phyloP scores from a whole-genome alignment of 352 stramenopile species.

The Phytophthora agathidicida region DNA sequence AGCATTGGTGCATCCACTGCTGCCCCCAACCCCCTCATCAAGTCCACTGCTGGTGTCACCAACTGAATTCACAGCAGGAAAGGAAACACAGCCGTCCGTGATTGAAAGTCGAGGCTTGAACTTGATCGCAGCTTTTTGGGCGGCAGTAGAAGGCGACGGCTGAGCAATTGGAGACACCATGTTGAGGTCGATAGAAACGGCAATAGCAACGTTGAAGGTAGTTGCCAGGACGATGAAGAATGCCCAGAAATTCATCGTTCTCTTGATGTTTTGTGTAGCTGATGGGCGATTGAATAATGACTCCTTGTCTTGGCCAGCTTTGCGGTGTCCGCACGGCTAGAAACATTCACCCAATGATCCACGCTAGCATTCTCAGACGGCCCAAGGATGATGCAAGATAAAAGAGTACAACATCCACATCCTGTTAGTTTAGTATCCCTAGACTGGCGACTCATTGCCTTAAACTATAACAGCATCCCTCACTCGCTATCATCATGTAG shows the following conservation, averaged over 20 bases:
- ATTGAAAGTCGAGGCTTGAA: constrained; percentile 22
- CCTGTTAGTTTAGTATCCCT: too few relatives aligned
- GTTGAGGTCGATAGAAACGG: constrained; percentile 5
- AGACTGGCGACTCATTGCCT: too few relatives aligned
- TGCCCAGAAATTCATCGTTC: constrained; percentile 2
- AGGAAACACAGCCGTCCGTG: constrained; percentile 1
- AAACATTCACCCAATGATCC: too few relatives aligned
- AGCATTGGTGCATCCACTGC: background rate
- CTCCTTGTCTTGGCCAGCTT: too few relatives aligned
- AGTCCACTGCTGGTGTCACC: constrained; percentile 12
- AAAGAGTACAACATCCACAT: too few relatives aligned
- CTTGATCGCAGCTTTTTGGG: constrained; percentile 8
- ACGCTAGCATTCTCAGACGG: too few relatives aligned
- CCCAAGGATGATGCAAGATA: too few relatives aligned
- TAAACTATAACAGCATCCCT: too few relatives aligned
- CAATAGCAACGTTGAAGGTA: background rate
- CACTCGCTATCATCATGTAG: background rate
- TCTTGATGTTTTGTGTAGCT: background rate
- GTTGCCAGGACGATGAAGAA: background rate
- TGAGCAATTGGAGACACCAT: constrained; percentile 13
- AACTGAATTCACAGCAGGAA: constrained; percentile 13
- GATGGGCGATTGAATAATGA: constrained; percentile 4
- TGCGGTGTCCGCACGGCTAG: too few relatives aligned
- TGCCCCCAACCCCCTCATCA: background rate
- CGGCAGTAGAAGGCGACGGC: background rate